A percentile compares a stretch with the other conserved stretches of the same genome.
These are phyloP conservation scores for Cryptococcus hybrid DNA, from an alignment of 1,284 basidiomycete genomes.

Conservation along the genomic window DNA sequence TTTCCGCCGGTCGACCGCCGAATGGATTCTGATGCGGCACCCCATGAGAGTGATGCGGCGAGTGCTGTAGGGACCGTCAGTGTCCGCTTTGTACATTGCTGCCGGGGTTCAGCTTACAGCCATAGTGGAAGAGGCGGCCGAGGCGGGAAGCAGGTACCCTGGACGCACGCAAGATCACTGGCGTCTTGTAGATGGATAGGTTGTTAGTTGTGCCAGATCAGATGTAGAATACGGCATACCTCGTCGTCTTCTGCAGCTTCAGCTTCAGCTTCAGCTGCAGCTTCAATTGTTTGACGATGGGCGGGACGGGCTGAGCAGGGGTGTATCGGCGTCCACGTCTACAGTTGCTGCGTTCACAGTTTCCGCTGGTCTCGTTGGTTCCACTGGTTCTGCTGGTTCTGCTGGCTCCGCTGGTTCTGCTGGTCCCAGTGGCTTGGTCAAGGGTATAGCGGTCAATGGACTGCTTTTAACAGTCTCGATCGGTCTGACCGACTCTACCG, in stretches of 20 bases:
- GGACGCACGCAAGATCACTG: slow-evolving; percentile 41
- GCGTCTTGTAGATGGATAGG: slow-evolving; percentile 14
- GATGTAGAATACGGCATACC: slow-evolving; percentile 11
- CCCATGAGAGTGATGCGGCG: slow-evolving; percentile 49
- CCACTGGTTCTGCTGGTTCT: no score
- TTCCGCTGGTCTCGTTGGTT: no score
- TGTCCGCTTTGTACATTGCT: background rate
- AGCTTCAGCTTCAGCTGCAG: background rate
- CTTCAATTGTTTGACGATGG: background rate
- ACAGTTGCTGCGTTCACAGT: no score
- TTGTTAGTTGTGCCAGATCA: background rate
- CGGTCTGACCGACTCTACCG: no score
- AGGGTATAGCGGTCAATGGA: no score
- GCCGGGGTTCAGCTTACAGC: slow-evolving; percentile 58
- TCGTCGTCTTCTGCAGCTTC: slow-evolving; percentile 14
- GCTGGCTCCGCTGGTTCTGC: no score
- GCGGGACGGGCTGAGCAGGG: background rate
- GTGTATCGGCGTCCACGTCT: background rate
- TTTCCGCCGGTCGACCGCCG: slow-evolving; percentile 40
- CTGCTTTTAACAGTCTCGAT: no score
- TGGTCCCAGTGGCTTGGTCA: no score
- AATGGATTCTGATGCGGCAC: slow-evolving; percentile 53
- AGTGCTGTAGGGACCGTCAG: slow-evolving; percentile 49
- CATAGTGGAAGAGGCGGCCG: slow-evolving; percentile 87
- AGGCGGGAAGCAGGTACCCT: slow-evolving; percentile 80